Conservation (phyloP, 2,329 filamentous ascomycete species). For the Arthrobotrys conoides region DNA sequence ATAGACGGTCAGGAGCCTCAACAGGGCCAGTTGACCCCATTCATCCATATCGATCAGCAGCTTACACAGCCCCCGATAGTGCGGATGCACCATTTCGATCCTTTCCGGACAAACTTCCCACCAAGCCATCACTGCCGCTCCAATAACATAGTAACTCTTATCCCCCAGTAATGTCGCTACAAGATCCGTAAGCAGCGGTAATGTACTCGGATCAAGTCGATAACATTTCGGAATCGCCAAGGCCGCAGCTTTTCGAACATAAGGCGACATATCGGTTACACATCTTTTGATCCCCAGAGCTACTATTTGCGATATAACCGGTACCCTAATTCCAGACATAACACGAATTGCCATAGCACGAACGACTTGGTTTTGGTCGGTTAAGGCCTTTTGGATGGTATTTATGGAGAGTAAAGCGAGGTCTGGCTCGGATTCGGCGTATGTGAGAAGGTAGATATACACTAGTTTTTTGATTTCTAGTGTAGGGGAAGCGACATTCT, state of each 20-base stretch:
- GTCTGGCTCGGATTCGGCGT: conserved; percentile 96
- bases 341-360: conserved; percentile 92
- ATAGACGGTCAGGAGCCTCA: conserved; percentile 87
- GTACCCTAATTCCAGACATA: conserved; percentile 97
- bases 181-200: conserved; percentile 87
- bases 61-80: conserved; percentile 86
- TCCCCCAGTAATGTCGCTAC: conserved; percentile 84
- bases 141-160: conserved; percentile 96
- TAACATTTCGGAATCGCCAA: conserved; percentile 97
- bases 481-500: conserved; percentile 94
- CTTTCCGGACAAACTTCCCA: conserved; percentile 89
- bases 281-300: conserved; percentile 96
- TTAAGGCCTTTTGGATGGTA: conserved; percentile 97
- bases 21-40: conserved; percentile 90
- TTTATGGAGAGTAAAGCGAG: conserved; percentile 97
- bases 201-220: conserved; percentile 85
- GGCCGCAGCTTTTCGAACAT: conserved; percentile 92
- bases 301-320: conserved; percentile 97
- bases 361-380: conserved; percentile 89
- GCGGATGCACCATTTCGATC: conserved; percentile 88
- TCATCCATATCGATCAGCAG: conserved; percentile 99
- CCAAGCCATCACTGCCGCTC: conserved; percentile 90
- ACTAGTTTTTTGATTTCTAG: conserved; percentile 98
- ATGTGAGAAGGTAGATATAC: conserved; percentile 96
- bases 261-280: conserved; percentile 91